These are phyloP conservation scores for Rhodosorus marinus DNA, from an alignment of 23 red algal genomes.

Conservation along the genomic window DNA sequence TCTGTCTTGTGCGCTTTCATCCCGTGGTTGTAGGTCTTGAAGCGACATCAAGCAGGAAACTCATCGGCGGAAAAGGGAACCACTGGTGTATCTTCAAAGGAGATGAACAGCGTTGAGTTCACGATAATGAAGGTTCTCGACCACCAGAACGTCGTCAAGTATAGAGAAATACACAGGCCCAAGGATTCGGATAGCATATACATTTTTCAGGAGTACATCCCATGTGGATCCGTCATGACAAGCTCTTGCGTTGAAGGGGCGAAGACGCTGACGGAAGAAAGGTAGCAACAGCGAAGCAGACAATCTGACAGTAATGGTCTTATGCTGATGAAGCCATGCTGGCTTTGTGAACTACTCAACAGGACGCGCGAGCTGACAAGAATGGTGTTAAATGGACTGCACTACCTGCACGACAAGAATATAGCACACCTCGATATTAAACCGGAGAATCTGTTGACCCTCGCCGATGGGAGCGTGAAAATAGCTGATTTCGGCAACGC, in stretches of 20 bases:
- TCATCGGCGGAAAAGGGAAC: no score
- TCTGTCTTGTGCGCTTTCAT: no score
- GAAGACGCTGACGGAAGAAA: conserved; percentile 9
- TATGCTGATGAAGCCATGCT: no score
- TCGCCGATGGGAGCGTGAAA: conserved; percentile 36
- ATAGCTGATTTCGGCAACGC: conserved; percentile 62
- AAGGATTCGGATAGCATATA: conserved; percentile 29
- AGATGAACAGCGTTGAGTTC: conserved; percentile 48
- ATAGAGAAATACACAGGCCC: conserved; percentile 34
- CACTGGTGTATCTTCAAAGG: no score
- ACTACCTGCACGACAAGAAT: conserved; percentile 39
- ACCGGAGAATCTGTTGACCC: conserved; percentile 48
- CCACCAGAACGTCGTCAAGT: conserved; percentile 48
- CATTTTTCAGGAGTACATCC: conserved; percentile 69
- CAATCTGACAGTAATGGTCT: no score
- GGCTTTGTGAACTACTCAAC: no score
- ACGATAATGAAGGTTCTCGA: conserved; percentile 26
- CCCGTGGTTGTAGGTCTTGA: no score
- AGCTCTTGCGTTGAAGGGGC: conserved; percentile 24
- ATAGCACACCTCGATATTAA: conserved; percentile 69
- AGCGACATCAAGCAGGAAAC: no score
- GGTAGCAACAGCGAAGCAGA: no score
- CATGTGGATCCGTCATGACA: conserved; percentile 45
- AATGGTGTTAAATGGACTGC: conserved; percentile 24
- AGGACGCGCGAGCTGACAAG: conserved; percentile 14